phyloP scores from a whole-genome alignment of 2,329 filamentous ascomycete genomes.

The Atkinsonella hypoxylon region DNA sequence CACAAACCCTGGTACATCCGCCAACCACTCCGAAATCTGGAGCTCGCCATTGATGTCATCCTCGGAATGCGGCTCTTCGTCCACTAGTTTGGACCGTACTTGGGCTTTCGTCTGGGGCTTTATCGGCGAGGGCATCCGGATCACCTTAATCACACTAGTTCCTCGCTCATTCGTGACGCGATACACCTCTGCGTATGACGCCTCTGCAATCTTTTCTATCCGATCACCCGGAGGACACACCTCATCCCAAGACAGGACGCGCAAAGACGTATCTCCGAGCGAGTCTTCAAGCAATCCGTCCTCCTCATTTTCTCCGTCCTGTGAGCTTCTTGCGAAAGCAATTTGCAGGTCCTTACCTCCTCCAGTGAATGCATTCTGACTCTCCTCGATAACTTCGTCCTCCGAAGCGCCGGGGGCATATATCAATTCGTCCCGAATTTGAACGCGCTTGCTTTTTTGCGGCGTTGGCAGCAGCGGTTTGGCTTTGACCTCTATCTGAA shows the following conservation, averaged over 20 bases:
- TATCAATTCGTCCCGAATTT: slow-evolving; percentile 6
- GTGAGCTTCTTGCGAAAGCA: neutral
- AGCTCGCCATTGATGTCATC: slow-evolving; percentile 46
- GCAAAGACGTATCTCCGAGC: slow-evolving; percentile 19
- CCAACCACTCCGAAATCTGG: slow-evolving; percentile 50
- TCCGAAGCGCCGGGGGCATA: neutral
- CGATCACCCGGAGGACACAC: slow-evolving; percentile 39
- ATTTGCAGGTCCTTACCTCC: neutral
- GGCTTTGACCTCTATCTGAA: slow-evolving; percentile 16
- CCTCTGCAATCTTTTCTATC: slow-evolving; percentile 54
- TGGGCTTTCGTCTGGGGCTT: slow-evolving; percentile 46
- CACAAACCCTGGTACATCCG: slow-evolving; percentile 53
- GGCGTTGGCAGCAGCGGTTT: slow-evolving; percentile 8
- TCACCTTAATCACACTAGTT: slow-evolving; percentile 54
- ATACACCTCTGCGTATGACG: slow-evolving; percentile 55
- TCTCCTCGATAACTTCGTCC: neutral
- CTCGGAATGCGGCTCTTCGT: slow-evolving; percentile 45
- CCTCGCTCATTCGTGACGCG: slow-evolving; percentile 46
- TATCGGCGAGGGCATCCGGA: slow-evolving; percentile 46
- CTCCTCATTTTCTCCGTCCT: neutral
- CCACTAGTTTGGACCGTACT: slow-evolving; percentile 39
- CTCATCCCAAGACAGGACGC: slow-evolving; percentile 43
- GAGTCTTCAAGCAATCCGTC: slow-evolving; percentile 6
- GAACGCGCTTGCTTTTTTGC: slow-evolving; percentile 6
- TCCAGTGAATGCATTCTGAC: neutral